These are phyloP conservation scores for Moricandia moricandioides DNA, from an alignment of 345 rosid species.

Conservation along the genomic window DNA sequence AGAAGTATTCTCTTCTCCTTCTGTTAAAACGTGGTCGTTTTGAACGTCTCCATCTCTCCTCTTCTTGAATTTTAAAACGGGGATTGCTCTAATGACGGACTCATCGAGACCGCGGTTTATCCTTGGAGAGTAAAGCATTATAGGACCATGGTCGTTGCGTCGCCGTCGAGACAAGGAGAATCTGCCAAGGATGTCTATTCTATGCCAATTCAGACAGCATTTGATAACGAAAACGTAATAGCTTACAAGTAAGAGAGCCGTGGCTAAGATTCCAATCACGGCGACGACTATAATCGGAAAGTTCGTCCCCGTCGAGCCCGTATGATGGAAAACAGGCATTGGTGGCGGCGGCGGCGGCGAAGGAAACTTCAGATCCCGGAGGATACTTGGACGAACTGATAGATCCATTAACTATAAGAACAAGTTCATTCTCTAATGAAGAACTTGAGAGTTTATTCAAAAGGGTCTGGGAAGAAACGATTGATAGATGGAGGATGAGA, in stretches of 20 bases:
- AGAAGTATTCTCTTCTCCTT: conserved; percentile 46
- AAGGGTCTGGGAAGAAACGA: background rate
- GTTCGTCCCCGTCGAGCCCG: conserved; percentile 26
- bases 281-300: conserved; percentile 77
- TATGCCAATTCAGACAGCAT: conserved; percentile 89
- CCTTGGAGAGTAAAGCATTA: conserved; percentile 46
- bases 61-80: conserved; percentile 70
- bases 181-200: conserved; percentile 54
- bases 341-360: conserved; percentile 19
- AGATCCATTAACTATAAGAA: conserved; percentile 16
- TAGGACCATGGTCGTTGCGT: conserved; percentile 47
- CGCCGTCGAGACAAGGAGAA: conserved; percentile 58
- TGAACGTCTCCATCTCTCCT: conserved; percentile 2
- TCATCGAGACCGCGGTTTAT: conserved; percentile 72
- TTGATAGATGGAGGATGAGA: background rate
- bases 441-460: background rate
- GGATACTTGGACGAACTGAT: conserved; percentile 22
- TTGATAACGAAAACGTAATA: conserved; percentile 85
- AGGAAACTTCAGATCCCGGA: conserved; percentile 35
- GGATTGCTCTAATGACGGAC: conserved; percentile 79
- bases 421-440: background rate
- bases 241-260: conserved; percentile 77
- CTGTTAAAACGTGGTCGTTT: conserved; percentile 26
- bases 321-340: conserved; percentile 28
- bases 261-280: conserved; percentile 77